These are phyloP conservation scores for Exserohilum turcica DNA, from an alignment of 2,329 filamentous ascomycete genomes.

Conservation along the genomic window DNA sequence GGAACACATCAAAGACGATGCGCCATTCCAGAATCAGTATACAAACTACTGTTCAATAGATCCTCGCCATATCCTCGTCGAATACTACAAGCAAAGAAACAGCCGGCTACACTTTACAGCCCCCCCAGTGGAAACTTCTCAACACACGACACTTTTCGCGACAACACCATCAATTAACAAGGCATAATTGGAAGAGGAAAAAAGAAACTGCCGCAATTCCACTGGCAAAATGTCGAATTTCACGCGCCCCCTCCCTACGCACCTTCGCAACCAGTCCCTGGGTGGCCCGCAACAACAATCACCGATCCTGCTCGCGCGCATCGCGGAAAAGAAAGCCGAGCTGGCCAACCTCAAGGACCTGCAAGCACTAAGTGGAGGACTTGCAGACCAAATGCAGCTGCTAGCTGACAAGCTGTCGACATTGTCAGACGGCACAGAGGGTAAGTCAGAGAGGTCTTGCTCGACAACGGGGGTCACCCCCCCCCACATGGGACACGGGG, in stretches of 20 bases:
- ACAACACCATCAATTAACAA: neutral
- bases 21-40: neutral
- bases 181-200: neutral
- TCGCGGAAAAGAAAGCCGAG: slow-evolving; percentile 85
- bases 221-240: slow-evolving; percentile 46
- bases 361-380: slow-evolving; percentile 75
- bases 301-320: slow-evolving; percentile 72
- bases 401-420: slow-evolving; percentile 78
- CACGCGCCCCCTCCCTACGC: slow-evolving; percentile 60
- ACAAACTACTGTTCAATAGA: neutral
- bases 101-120: neutral
- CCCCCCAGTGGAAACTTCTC: neutral
- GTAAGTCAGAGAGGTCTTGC: slow-evolving; percentile 48
- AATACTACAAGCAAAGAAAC: neutral
- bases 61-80: no score
- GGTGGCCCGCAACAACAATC: slow-evolving; percentile 62
- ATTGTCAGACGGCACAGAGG: slow-evolving; percentile 80
- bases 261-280: slow-evolving; percentile 61
- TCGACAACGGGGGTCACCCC: neutral
- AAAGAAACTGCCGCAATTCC: neutral
- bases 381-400: slow-evolving; percentile 81
- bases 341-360: slow-evolving; percentile 78
- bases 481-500: neutral
- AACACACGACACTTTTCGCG: neutral
- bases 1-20: neutral